Percentiles rank a stretch among this genome's conserved stretches.
These are phyloP conservation scores for Tylopilus sp. DNA, from an alignment of 768 basidiomycete species.

Conservation along the genomic window DNA sequence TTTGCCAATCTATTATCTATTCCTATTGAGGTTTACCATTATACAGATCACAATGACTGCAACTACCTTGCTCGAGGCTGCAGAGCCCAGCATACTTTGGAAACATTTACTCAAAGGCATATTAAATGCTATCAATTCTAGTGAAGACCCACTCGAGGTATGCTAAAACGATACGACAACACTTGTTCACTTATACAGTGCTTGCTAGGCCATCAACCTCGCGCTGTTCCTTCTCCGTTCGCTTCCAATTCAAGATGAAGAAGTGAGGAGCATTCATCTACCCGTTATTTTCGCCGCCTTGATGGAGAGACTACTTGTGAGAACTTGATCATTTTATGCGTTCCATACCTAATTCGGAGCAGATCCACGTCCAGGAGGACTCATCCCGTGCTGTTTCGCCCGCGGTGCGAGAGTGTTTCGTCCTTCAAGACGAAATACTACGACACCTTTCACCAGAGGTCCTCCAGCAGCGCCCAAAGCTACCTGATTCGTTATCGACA, in stretches of 20 bases:
- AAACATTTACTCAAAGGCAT: constrained; percentile 60
- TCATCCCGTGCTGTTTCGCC: constrained; percentile 33
- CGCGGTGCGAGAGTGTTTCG: constrained; percentile 40
- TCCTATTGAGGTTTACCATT: background rate
- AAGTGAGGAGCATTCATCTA: constrained; percentile 74
- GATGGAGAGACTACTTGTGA: constrained; percentile 61
- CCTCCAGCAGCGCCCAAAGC: constrained; percentile 49
- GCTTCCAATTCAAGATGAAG: constrained; percentile 83
- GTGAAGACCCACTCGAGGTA: constrained; percentile 48
- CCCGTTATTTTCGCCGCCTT: constrained; percentile 75
- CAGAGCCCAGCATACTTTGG: constrained; percentile 89
- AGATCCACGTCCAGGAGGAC: constrained; percentile 40
- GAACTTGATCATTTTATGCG: constrained; percentile 7
- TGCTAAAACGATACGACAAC: constrained; percentile 3
- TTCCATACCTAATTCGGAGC: constrained; percentile 3
- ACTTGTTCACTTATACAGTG: constrained; percentile 3
- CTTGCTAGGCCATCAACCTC: constrained; percentile 59
- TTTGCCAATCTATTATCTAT: background rate
- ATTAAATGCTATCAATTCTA: constrained; percentile 51
- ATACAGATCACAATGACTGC: constrained; percentile 75
- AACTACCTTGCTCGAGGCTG: constrained; percentile 85
- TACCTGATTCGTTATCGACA: constrained; percentile 36
- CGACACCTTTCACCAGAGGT: constrained; percentile 48
- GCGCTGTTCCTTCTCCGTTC: constrained; percentile 68
- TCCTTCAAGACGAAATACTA: constrained; percentile 53